Conservation (phyloP, 2,329 filamentous ascomycete genomes). For the Myrmaecium sp. region DNA sequence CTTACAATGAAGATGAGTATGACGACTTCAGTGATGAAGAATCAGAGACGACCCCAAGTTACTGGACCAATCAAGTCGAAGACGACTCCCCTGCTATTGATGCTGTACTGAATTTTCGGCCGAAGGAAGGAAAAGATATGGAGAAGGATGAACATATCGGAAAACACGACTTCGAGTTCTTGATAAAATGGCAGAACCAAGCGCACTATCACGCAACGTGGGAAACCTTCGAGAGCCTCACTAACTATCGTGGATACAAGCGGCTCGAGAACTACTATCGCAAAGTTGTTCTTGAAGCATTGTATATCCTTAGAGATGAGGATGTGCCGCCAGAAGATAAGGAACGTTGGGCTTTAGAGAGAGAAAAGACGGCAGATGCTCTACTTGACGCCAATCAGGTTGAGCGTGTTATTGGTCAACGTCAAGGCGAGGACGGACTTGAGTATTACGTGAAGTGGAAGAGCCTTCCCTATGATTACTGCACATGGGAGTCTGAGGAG, state of each 20-base stretch:
- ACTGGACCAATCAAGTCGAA: constrained; percentile 54
- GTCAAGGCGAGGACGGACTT: constrained; percentile 59
- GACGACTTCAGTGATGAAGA: constrained; percentile 41
- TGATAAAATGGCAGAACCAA: constrained; percentile 92
- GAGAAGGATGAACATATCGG: constrained; percentile 22
- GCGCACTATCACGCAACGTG: constrained; percentile 93
- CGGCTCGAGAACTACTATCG: constrained; percentile 91
- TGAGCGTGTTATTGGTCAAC: constrained; percentile 76
- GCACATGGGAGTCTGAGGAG: constrained; percentile 75
- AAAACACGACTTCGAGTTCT: constrained; percentile 74
- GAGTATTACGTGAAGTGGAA: constrained; percentile 98
- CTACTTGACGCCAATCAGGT: constrained; percentile 82
- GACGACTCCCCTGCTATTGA: constrained; percentile 79
- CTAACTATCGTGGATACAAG: constrained; percentile 65
- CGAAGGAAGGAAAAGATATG: constrained; percentile 41
- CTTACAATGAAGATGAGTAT: constrained; percentile 51
- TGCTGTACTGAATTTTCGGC: constrained; percentile 70
- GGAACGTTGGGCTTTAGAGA: constrained; percentile 89
- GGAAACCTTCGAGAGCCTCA: constrained; percentile 63
- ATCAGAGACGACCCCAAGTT: constrained; percentile 46
- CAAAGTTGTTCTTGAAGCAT: constrained; percentile 64
- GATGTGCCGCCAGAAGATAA: constrained; percentile 69
- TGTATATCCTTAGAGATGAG: constrained; percentile 50
- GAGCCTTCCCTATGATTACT: constrained; percentile 78
- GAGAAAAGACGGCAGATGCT: constrained; percentile 77